Conservation (phyloP, 768 basidiomycete genomes). For the Antrodiella citrinella region DNA sequence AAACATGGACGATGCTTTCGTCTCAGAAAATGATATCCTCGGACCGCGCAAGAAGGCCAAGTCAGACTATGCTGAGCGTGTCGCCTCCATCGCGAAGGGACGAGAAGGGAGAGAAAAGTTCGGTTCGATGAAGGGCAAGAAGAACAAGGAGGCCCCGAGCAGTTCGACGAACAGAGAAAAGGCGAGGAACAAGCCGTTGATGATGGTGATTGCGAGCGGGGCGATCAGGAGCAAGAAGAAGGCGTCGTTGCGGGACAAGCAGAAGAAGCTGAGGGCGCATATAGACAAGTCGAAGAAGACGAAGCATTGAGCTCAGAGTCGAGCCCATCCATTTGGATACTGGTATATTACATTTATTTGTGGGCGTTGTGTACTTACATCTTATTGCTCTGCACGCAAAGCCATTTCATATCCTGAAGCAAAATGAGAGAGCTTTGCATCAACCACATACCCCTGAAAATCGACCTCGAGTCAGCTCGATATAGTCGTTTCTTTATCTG, state of each 20-base stretch:
- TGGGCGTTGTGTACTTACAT: constrained; percentile 1
- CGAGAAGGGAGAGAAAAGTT: constrained; percentile 94
- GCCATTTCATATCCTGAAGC: constrained; percentile 10
- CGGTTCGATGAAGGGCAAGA: constrained; percentile 86
- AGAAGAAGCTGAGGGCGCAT: constrained; percentile 68
- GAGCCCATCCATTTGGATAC: background rate
- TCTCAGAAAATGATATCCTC: constrained; percentile 87
- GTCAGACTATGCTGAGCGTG: constrained; percentile 86
- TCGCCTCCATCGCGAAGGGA: constrained; percentile 87
- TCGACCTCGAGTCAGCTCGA: background rate
- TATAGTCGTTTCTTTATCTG: background rate
- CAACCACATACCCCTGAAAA: constrained; percentile 36
- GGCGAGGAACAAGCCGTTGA: constrained; percentile 88
- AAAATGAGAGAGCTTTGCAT: constrained; percentile 14
- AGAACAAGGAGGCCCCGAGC: constrained; percentile 72
- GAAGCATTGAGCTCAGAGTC: background rate
- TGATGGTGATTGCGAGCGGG: constrained; percentile 81
- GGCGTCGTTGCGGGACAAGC: constrained; percentile 73
- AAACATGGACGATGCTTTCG: constrained; percentile 48
- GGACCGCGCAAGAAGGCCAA: constrained; percentile 93
- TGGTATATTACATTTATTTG: background rate
- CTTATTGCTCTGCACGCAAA: constrained; percentile 5
- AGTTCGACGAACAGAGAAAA: constrained; percentile 91
- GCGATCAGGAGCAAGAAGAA: constrained; percentile 81
- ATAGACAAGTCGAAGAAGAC: constrained; percentile 61